phyloP scores from a whole-genome alignment of 768 basidiomycete genomes.

The Rhizopogon roseolus region DNA sequence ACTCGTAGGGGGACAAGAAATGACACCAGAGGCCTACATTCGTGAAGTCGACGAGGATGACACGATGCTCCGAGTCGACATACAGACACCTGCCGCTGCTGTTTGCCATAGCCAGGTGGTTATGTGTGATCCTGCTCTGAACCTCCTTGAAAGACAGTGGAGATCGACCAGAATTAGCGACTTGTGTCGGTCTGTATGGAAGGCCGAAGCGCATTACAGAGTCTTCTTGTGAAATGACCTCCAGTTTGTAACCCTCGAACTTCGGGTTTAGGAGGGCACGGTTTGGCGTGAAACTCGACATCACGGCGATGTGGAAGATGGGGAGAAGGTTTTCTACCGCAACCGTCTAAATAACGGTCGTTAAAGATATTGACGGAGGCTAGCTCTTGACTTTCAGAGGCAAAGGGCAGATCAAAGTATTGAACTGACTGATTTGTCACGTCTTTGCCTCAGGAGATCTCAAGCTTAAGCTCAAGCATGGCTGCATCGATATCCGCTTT shows the following conservation, averaged over 20 bases:
- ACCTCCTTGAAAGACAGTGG: conserved; percentile 78
- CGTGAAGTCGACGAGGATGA: conserved; percentile 54
- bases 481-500: too few species aligned
- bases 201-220: conserved; percentile 48
- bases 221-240: conserved; percentile 54
- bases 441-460: too few species aligned
- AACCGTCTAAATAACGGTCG: too few species aligned
- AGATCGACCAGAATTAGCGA: conserved; percentile 52
- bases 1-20: conserved; percentile 1
- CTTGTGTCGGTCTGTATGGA: conserved; percentile 39
- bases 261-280: conserved; percentile 68
- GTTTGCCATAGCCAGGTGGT: conserved; percentile 59
- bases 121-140: conserved; percentile 79
- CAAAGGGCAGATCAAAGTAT: too few species aligned
- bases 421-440: too few species aligned
- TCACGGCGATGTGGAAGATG: conserved; percentile 2
- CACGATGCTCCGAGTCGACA: conserved; percentile 57
- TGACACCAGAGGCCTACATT: conserved; percentile 40
- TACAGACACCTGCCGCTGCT: conserved; percentile 52
- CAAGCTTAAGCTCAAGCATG: too few species aligned
- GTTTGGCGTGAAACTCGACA: conserved; percentile 39
- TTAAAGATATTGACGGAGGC: too few species aligned
- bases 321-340: too few species aligned
- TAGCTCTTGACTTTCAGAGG: too few species aligned
- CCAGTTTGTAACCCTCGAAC: conserved; percentile 81